A percentile compares a stretch with the other conserved stretches of the same genome.
phyloP scores from a whole-genome alignment of 768 basidiomycete genomes.

The Suillus discolor region DNA sequence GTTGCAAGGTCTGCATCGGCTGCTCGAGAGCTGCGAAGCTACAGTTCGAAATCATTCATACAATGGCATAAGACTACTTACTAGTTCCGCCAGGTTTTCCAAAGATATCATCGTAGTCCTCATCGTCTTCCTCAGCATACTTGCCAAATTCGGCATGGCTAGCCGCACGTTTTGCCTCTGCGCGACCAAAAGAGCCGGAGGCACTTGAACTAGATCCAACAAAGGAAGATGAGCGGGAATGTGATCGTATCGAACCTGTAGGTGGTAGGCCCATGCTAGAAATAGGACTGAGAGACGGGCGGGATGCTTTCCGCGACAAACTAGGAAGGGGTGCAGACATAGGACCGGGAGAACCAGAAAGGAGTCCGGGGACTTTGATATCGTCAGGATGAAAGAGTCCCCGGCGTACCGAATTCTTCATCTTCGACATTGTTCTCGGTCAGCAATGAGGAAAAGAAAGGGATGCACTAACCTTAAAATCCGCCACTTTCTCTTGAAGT shows the following conservation, averaged over 20 bases:
- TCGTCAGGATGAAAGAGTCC: slow-evolving; percentile 90
- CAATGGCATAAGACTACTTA: slow-evolving; percentile 39
- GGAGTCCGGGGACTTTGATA: slow-evolving; percentile 73
- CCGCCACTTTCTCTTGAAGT: slow-evolving; percentile 77
- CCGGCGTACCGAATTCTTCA: slow-evolving; percentile 71
- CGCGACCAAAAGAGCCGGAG: slow-evolving; percentile 62
- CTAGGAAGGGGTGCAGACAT: slow-evolving; percentile 68
- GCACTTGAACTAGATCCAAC: slow-evolving; percentile 42
- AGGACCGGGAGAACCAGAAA: slow-evolving; percentile 54
- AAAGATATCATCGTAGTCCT: slow-evolving; percentile 96
- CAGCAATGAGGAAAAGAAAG: background rate
- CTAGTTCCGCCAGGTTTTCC: slow-evolving; percentile 71
- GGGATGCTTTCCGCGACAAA: slow-evolving; percentile 53
- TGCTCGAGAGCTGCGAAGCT: slow-evolving; percentile 52
- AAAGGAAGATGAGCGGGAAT: slow-evolving; percentile 63
- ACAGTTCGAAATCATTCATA: slow-evolving; percentile 7
- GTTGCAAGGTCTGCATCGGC: slow-evolving; percentile 72
- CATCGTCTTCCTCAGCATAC: slow-evolving; percentile 85
- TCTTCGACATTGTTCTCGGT: slow-evolving; percentile 34
- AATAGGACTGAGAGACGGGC: slow-evolving; percentile 54
- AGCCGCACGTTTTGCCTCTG: slow-evolving; percentile 58
- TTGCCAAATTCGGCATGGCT: slow-evolving; percentile 74
- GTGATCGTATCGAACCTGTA: slow-evolving; percentile 39
- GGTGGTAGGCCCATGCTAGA: slow-evolving; percentile 24
- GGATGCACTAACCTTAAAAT: slow-evolving; percentile 66